These are phyloP conservation scores for Panellus pusillus DNA, from an alignment of 768 basidiomycete species.

Conservation along the genomic window DNA sequence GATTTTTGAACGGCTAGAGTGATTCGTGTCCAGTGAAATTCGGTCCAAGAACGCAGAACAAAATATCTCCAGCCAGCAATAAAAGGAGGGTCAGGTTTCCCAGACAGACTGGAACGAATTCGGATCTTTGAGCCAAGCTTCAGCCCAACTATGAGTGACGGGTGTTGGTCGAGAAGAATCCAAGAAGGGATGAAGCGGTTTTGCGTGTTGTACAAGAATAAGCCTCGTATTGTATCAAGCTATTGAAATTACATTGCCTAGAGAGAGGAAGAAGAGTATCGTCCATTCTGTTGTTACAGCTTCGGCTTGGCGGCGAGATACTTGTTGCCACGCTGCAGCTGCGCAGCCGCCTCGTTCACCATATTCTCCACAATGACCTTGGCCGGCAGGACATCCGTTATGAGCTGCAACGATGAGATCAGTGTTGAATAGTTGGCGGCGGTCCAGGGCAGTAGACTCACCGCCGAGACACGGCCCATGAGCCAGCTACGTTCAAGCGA, in stretches of 20 bases:
- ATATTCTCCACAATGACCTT: slow-evolving; percentile 44
- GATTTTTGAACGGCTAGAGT: too few relatives aligned
- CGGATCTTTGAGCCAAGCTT: too few relatives aligned
- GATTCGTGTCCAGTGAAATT: too few relatives aligned
- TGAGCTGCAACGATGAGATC: slow-evolving; percentile 33
- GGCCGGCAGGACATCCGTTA: slow-evolving; percentile 78
- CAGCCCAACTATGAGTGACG: too few relatives aligned
- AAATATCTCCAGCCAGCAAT: too few relatives aligned
- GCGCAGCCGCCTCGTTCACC: slow-evolving; percentile 2
- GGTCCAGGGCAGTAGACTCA: slow-evolving; percentile 1
- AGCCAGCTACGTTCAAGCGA: slow-evolving; percentile 70
- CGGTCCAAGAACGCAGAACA: too few relatives aligned
- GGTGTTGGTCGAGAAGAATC: too few relatives aligned
- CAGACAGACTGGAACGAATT: too few relatives aligned
- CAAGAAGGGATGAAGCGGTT: too few relatives aligned
- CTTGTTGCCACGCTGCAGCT: slow-evolving; percentile 4
- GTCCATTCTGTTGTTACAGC: slow-evolving; percentile 53
- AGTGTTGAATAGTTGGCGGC: neutral
- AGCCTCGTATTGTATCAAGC: too few relatives aligned
- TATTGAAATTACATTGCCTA: neutral
- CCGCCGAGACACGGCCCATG: slow-evolving; percentile 77
- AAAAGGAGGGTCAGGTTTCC: too few relatives aligned
- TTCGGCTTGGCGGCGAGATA: slow-evolving; percentile 45
- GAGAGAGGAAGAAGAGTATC: neutral
- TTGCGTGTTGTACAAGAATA: too few relatives aligned